These are phyloP conservation scores for Blepharisma japonicum DNA, from an alignment of 73 alveolate genomes.

Conservation along the genomic window DNA sequence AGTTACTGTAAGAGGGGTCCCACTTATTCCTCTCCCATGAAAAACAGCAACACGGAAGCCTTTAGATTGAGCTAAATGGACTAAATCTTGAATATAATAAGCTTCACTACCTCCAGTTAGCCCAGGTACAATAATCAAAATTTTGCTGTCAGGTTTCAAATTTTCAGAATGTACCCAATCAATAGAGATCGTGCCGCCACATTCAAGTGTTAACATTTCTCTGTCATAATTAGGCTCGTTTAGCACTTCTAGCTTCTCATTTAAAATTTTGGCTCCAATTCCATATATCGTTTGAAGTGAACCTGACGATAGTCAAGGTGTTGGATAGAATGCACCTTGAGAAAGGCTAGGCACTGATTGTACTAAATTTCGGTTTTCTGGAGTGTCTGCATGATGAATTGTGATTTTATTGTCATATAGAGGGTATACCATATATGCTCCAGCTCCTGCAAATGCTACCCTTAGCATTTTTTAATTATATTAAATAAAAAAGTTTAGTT, in stretches of 20 bases:
- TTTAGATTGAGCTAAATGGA: not conserved
- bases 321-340: not conserved
- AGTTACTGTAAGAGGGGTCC: conserved; percentile 25
- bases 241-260: not conserved
- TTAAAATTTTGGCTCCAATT: not conserved
- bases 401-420: too few species aligned
- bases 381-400: too few species aligned
- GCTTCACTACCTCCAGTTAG: conserved; percentile 32
- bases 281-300: not conserved
- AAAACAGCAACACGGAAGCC: not conserved
- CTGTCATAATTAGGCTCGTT: not conserved
- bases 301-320: conserved; percentile 12
- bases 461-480: too few species aligned
- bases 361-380: too few species aligned
- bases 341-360: too few species aligned
- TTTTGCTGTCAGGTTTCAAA: not conserved
- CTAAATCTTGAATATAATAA: not conserved
- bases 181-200: conserved; percentile 12
- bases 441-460: too few species aligned
- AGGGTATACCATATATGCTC: too few species aligned
- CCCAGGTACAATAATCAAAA: conserved; percentile 27
- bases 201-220: not conserved
- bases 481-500: too few species aligned
- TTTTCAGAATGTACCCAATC: not conserved
- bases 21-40: conserved; percentile 17